Evolutionary conservation across 1,284 basidiomycete species (phyloP), one percentile per base, ranked within the genome.

Genomic region (Ceratobasidium sp.): DNA sequence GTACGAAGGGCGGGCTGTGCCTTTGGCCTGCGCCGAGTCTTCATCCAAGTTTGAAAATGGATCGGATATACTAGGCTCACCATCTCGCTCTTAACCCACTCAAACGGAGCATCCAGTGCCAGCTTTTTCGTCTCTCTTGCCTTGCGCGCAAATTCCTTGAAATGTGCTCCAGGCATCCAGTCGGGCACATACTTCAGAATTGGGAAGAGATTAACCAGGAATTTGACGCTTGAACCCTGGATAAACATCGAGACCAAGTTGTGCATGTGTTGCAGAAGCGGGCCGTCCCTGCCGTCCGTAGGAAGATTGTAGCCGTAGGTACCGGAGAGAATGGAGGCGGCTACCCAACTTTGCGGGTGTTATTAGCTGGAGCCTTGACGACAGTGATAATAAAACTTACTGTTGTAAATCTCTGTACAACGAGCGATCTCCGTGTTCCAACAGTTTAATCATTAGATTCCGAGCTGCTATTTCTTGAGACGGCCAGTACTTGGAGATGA

Each of bases 121-220:
- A 63, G 24, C 22, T 29, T 61, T 16, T 58, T 46, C 22, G 24
- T 1, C 14, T 73, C 71, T 22, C 59, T 59, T 7, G 24, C 46
- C 19, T 51, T 24, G 7, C 71, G 71, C 16, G 58, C 71, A 27
- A 62, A 41, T 9, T 14, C 24, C 31, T 73, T 39, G n/a, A 73
- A 73, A 41, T 46, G 19, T 19, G 58, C 71, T 29, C 71, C 71
- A 7, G 71, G 71, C 71, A 73, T 73, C 71, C 71, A 73, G 7
- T 73, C 71, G 14, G 71, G 71, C 0, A 62, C 19, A 16, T 73
- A 62, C 16, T 54, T 73, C 31, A 73, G 71, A 5, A 27, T 6
- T 5, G 71, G 71, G 19, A 73, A 49, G 7, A 73, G 34, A 37
- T 73, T 73, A 1, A 73, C 71, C 16, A 63, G 16, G 29, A 73